Percentiles rank a stretch among this genome's conserved stretches.
These are phyloP conservation scores for Lachancea sp. DNA, from an alignment of 805 yeast species.

Conservation along the genomic window DNA sequence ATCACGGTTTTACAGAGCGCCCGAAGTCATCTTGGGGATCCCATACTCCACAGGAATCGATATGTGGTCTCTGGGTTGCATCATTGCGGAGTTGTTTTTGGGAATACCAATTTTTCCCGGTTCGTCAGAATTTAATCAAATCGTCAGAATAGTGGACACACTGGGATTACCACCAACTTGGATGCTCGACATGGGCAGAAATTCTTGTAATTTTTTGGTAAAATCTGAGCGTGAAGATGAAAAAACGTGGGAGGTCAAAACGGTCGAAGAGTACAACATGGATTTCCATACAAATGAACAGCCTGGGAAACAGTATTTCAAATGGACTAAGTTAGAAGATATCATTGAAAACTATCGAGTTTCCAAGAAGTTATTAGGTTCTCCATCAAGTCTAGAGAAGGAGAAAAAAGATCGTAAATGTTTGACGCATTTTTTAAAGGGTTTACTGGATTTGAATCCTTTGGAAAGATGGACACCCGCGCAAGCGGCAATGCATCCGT, in stretches of 20 bases:
- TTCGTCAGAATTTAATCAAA: constrained; percentile 84
- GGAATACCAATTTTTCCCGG: constrained; percentile 96
- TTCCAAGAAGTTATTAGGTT: constrained; percentile 45
- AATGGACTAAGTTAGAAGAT: constrained; percentile 56
- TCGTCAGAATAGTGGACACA: constrained; percentile 73
- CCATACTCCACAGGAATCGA: constrained; percentile 92
- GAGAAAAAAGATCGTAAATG: constrained; percentile 69
- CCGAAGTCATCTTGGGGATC: constrained; percentile 86
- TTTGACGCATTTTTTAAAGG: constrained; percentile 69
- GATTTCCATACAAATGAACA: constrained; percentile 44
- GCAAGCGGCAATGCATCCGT: constrained; percentile 89
- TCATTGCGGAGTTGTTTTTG: constrained; percentile 79
- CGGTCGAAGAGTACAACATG: constrained; percentile 44
- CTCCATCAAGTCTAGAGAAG: constrained; percentile 44
- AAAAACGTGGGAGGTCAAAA: constrained; percentile 37
- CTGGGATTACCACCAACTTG: constrained; percentile 86
- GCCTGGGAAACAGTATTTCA: constrained; percentile 81
- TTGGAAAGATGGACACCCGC: constrained; percentile 95
- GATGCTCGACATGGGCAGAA: constrained; percentile 96
- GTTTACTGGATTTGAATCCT: constrained; percentile 79
- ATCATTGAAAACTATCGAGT: constrained; percentile 71
- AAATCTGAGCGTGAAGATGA: constrained; percentile 16
- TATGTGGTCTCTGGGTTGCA: constrained; percentile 96
- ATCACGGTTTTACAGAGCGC: constrained; percentile 88
- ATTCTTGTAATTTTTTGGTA: constrained; percentile 53